phyloP scores from a whole-genome alignment of 1,284 basidiomycete genomes.

The Lentinula novae-zelandiae region DNA sequence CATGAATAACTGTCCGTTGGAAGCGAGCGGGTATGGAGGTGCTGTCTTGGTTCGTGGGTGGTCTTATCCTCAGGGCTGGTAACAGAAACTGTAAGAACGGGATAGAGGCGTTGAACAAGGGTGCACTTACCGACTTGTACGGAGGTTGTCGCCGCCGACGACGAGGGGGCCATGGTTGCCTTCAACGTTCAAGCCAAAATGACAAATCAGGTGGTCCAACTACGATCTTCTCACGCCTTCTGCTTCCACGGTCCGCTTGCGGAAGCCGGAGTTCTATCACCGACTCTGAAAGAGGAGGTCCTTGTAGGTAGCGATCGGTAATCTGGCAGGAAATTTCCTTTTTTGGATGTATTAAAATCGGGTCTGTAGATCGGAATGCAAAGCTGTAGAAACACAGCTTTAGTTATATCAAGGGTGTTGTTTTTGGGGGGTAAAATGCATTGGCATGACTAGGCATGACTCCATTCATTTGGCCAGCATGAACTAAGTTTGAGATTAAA shows the following conservation, averaged over 20 bases:
- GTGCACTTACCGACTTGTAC: conserved; percentile 77
- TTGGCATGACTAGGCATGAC: too few species aligned
- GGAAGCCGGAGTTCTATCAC: too few species aligned
- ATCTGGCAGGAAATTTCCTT: too few species aligned
- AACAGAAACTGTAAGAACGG: conserved; percentile 13
- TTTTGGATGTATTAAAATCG: too few species aligned
- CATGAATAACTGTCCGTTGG: conserved; percentile 85
- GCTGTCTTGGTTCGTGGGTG: conserved; percentile 80
- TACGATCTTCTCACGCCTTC: neutral
- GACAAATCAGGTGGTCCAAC: conserved; percentile 9
- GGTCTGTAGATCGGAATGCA: too few species aligned
- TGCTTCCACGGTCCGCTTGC: neutral
- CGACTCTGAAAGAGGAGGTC: too few species aligned
- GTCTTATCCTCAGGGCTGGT: conserved; percentile 88
- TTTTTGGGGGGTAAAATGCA: too few species aligned
- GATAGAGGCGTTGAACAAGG: neutral
- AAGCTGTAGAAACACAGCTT: too few species aligned
- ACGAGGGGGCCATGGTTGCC: conserved; percentile 62
- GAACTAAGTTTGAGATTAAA: too few species aligned
- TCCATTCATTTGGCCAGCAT: too few species aligned
- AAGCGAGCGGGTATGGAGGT: conserved; percentile 89
- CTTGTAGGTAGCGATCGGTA: too few species aligned
- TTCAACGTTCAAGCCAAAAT: conserved; percentile 12
- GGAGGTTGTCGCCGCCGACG: conserved; percentile 71
- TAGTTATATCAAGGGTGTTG: too few species aligned